Evolutionary conservation across 2,329 filamentous ascomycete species (phyloP).

Genomic region (Phialophora expanda): DNA sequence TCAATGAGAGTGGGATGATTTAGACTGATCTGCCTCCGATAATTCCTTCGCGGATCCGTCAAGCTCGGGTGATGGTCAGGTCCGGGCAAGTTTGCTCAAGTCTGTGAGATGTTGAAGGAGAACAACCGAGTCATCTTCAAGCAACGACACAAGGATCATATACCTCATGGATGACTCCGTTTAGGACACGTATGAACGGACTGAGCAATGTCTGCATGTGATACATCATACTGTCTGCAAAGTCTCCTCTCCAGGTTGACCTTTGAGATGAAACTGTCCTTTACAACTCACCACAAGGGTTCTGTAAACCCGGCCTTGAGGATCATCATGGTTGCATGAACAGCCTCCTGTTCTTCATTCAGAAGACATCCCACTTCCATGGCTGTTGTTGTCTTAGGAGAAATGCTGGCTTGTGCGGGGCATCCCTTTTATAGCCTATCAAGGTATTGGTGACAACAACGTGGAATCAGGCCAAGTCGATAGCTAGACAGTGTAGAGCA

Average conservation of each 20-base stretch:
- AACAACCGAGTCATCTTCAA: not conserved
- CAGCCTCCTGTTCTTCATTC: slow-evolving; percentile 34
- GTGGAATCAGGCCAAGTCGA: slow-evolving; percentile 37
- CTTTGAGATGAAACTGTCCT: not conserved
- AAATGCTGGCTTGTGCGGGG: slow-evolving; percentile 39
- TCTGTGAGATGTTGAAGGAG: not conserved
- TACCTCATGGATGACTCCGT: not conserved
- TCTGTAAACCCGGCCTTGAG: not conserved
- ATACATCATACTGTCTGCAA: too few relatives aligned
- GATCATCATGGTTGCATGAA: slow-evolving; percentile 21
- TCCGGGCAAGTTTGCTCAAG: not conserved
- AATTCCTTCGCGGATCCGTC: slow-evolving; percentile 50
- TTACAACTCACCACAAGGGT: not conserved
- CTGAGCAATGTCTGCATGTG: too few relatives aligned
- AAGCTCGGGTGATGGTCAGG: slow-evolving; percentile 23
- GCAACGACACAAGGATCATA: not conserved
- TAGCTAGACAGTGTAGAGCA: slow-evolving; percentile 36
- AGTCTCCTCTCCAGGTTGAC: not conserved
- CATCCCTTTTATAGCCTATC: slow-evolving; percentile 35
- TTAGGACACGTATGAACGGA: too few relatives aligned
- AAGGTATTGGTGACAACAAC: slow-evolving; percentile 37
- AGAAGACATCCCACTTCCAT: slow-evolving; percentile 40
- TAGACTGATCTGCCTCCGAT: slow-evolving; percentile 37
- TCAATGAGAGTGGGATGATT: not conserved
- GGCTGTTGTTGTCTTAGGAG: slow-evolving; percentile 41